A percentile compares a stretch with the other conserved stretches of the same genome.
These are phyloP conservation scores for Pascua guehoae DNA, from an alignment of 1,284 basidiomycete genomes.

Conservation along the genomic window DNA sequence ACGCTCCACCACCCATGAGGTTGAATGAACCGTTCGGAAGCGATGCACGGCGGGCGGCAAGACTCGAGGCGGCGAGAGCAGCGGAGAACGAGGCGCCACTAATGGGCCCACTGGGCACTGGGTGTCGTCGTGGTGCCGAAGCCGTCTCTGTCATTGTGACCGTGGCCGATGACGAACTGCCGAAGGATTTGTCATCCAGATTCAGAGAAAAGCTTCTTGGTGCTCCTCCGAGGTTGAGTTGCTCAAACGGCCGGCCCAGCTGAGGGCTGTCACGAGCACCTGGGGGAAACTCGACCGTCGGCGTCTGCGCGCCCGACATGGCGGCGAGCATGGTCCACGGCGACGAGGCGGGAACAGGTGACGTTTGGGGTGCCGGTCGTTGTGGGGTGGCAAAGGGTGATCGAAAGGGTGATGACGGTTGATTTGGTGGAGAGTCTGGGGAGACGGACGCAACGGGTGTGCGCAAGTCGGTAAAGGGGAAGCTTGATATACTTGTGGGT, in stretches of 20 bases:
- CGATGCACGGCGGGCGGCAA: neutral
- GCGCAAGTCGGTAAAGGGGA: neutral
- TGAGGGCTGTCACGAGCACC: constrained; percentile 36
- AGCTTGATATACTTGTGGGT: too few species aligned
- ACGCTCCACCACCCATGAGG: too few species aligned
- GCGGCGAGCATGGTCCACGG: constrained; percentile 48
- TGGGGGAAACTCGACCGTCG: constrained; percentile 34
- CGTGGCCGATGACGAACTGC: too few species aligned
- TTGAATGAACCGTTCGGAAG: too few species aligned
- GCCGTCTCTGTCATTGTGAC: too few species aligned
- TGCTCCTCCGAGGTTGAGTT: constrained; percentile 42
- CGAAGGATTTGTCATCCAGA: too few species aligned
- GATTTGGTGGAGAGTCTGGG: neutral
- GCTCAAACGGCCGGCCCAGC: constrained; percentile 47
- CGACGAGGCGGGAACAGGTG: constrained; percentile 14
- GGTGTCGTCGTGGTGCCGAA: too few species aligned
- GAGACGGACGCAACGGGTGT: neutral
- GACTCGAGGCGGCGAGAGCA: neutral
- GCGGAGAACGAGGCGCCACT: neutral
- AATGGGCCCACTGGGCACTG: neutral
- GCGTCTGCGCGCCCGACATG: constrained; percentile 48
- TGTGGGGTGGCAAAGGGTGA: constrained; percentile 7
- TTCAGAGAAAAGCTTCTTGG: too few species aligned
- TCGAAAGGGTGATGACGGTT: constrained; percentile 1
- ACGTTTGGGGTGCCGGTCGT: neutral